A percentile compares a stretch with the other conserved stretches of the same genome.
Evolutionary conservation across 441 rosid species (phyloP).

Genomic region (Gossypium trilobum): DNA sequence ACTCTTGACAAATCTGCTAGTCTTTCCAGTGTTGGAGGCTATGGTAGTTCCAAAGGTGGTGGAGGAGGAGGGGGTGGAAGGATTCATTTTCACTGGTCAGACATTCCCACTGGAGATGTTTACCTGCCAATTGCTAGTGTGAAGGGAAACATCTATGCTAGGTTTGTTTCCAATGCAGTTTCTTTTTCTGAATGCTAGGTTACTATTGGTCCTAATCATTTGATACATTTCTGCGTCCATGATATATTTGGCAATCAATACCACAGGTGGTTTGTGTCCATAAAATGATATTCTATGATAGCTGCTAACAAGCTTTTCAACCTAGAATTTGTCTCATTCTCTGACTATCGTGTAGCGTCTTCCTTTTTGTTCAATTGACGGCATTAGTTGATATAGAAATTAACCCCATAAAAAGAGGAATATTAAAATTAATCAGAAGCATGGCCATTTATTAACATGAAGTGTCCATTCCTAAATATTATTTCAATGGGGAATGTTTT

Average conservation of each 20-base stretch:
- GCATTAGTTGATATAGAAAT: background rate
- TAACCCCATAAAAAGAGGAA: background rate
- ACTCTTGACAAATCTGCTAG: constrained; percentile 57
- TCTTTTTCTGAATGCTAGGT: background rate
- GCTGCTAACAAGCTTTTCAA: background rate
- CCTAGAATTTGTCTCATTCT: background rate
- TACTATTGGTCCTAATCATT: background rate
- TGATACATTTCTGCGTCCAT: background rate
- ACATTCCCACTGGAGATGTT: constrained; percentile 93
- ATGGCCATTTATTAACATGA: background rate
- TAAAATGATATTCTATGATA: background rate
- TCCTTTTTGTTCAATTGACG: background rate
- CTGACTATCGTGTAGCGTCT: background rate
- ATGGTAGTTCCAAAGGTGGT: constrained; percentile 63
- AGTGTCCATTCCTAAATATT: background rate
- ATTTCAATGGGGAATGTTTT: background rate
- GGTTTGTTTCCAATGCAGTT: constrained; percentile 42
- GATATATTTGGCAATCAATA: background rate
- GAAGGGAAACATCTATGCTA: constrained; percentile 53
- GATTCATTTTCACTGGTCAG: constrained; percentile 96
- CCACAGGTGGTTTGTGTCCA: background rate
- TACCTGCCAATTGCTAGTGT: constrained; percentile 94
- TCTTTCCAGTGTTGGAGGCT: constrained; percentile 86
- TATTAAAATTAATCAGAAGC: background rate
- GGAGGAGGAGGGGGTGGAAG: constrained; percentile 99